Evolutionary conservation across 257 asterid genomes (phyloP), one percentile per base, ranked within the genome.

Genomic region (Parsonsia alboflavescens): DNA sequence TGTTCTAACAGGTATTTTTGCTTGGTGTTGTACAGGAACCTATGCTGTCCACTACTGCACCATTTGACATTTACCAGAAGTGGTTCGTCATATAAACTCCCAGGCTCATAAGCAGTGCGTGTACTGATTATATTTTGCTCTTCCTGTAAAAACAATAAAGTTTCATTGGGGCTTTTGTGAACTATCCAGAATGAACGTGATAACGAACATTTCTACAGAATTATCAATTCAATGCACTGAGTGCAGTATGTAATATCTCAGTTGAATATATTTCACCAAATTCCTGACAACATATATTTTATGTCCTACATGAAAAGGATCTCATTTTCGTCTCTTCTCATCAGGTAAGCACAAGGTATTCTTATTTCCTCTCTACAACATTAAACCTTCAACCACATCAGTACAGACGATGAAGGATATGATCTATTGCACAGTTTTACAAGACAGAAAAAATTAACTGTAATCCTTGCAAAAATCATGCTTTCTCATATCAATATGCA

Each of bases 51-150:
- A 73, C 90, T 22, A 84, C 93, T 72, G 85, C 82, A 80, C 83
- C 73, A 82, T 89, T 91, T 66, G 92, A 88, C 72, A 83, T 91
- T 69, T 83, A 89, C 87, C 78, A 85, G 4, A 89, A 82, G 90
- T 70, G 70, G 26, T 68, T 91, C 68, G 62, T 82, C 59, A 16
- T 91, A 50, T 89, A 82, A 84, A 72, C 73, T 68, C 71, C 73
- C 42, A 61, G 68, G 71, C 64, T 48, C 24, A 28, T 67, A 39
- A 10, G 57, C 50, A 50, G 17, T 48, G 61, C 16, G 45, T 73
- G 52, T 63, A 41, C 46, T 41, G 39, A 66, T 16, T 30, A 62
- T 50, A 68, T 59, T 4, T 36, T 77, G 71, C 77, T 17, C 30
- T 50, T 50, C 30, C 26, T 16, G 19, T 70, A 33, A 70, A 50